These are phyloP conservation scores for Xylaria grammica DNA, from an alignment of 495 filamentous ascomycete genomes.

Conservation along the genomic window DNA sequence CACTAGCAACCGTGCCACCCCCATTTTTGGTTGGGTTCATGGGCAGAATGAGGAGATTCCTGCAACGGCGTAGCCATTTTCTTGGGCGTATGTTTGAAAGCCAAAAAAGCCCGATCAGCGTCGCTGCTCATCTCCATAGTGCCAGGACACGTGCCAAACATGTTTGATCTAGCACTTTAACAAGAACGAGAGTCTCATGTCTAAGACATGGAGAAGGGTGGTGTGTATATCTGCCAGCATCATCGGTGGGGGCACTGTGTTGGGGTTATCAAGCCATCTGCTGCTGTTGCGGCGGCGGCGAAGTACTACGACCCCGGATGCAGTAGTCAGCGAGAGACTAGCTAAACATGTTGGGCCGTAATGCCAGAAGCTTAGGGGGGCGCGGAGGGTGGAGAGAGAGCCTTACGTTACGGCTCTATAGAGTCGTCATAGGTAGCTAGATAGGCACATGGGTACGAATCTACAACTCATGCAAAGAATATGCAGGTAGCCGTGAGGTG, in stretches of 20 bases:
- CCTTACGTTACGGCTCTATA: constrained; percentile 5
- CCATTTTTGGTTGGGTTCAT: neutral
- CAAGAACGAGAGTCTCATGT: constrained; percentile 7
- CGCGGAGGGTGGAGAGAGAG: too few relatives aligned
- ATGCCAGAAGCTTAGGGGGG: constrained; percentile 5
- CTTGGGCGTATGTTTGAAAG: neutral
- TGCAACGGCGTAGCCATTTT: neutral
- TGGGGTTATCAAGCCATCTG: too few relatives aligned
- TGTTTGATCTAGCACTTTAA: neutral
- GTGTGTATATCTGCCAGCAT: neutral
- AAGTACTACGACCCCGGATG: constrained; percentile 13
- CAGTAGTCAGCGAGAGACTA: neutral
- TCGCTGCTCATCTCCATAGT: neutral
- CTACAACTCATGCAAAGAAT: constrained; percentile 21
- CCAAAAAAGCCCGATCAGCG: too few relatives aligned
- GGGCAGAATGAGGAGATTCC: neutral
- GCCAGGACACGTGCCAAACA: constrained; percentile 21
- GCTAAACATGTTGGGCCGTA: constrained; percentile 19
- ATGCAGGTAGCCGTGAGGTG: constrained; percentile 13
- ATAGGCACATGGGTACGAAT: constrained; percentile 17
- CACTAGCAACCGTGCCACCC: constrained; percentile 2
- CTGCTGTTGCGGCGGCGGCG: too few relatives aligned
- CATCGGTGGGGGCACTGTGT: constrained; percentile 14
- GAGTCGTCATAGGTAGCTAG: constrained; percentile 4
- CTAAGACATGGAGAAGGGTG: constrained; percentile 13